These are phyloP conservation scores for Boletus sensibilis DNA, from an alignment of 768 basidiomycete species.

Conservation along the genomic window DNA sequence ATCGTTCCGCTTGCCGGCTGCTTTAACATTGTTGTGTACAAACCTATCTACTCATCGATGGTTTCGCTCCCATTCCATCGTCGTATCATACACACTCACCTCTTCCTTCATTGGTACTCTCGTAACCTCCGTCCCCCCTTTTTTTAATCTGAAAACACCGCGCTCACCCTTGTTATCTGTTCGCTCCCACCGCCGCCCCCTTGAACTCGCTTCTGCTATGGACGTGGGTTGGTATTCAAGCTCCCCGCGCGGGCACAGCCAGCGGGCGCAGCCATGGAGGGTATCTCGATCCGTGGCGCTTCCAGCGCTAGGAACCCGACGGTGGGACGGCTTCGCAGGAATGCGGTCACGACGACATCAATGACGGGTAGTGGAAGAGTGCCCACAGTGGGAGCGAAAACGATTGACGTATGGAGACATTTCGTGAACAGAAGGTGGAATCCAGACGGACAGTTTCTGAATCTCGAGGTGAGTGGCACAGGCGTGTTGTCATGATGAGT, in stretches of 20 bases:
- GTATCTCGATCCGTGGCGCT: constrained; percentile 67
- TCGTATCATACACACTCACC: constrained; percentile 7
- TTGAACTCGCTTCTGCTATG: constrained; percentile 23
- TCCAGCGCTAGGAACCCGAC: constrained; percentile 42
- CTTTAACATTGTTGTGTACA: constrained; percentile 18
- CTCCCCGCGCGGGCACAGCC: constrained; percentile 41
- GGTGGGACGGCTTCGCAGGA: constrained; percentile 59
- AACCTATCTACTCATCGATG: constrained; percentile 16
- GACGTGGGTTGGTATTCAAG: constrained; percentile 31
- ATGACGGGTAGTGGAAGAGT: constrained; percentile 9
- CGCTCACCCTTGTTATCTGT: constrained; percentile 39
- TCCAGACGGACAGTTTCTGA: constrained; percentile 64
- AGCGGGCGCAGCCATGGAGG: constrained; percentile 41
- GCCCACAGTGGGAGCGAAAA: constrained; percentile 33
- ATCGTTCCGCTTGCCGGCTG: constrained; percentile 13
- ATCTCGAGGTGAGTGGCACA: constrained; percentile 68
- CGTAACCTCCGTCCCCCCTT: constrained; percentile 2
- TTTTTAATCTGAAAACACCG: constrained; percentile 26
- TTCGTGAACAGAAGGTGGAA: constrained; percentile 75
- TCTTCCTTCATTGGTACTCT: constrained; percentile 8
- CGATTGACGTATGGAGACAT: constrained; percentile 71
- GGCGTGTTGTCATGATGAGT: not conserved
- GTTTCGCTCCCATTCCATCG: constrained; percentile 13
- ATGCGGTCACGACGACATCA: constrained; percentile 43
- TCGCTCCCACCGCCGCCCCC: constrained; percentile 27